These are phyloP conservation scores for Haplographium delicatum DNA, from an alignment of 495 filamentous ascomycete genomes.

Conservation along the genomic window DNA sequence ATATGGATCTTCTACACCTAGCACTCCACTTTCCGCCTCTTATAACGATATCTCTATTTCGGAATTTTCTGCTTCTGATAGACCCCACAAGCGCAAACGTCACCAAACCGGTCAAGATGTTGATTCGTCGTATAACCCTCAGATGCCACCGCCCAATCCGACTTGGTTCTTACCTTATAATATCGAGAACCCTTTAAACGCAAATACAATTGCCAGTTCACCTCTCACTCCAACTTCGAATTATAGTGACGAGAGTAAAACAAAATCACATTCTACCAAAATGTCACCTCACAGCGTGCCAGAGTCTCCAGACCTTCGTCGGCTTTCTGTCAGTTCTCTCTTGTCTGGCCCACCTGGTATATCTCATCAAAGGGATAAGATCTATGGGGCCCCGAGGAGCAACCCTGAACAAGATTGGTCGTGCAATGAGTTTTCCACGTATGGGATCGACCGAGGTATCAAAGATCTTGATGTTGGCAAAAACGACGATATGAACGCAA, in stretches of 20 bases:
- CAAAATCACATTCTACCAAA: slow-evolving; percentile 7
- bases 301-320: slow-evolving; percentile 29
- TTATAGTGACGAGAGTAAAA: slow-evolving; percentile 18
- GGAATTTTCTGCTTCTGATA: neutral
- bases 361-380: slow-evolving; percentile 2
- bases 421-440: slow-evolving; percentile 35
- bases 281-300: slow-evolving; percentile 13
- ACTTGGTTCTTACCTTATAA: neutral
- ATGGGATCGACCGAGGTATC: slow-evolving; percentile 64
- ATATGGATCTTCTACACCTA: slow-evolving; percentile 6
- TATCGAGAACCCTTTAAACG: slow-evolving; percentile 1
- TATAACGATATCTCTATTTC: neutral
- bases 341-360: slow-evolving; percentile 31
- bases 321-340: slow-evolving; percentile 38
- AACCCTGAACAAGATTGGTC: slow-evolving; percentile 23
- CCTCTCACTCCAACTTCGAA: slow-evolving; percentile 28
- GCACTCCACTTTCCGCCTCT: slow-evolving; percentile 3
- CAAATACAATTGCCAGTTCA: neutral
- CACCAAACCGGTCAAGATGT: slow-evolving; percentile 8
- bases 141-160: slow-evolving; percentile 20
- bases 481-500: slow-evolving; percentile 58
- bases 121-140: slow-evolving; percentile 3
- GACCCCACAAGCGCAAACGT: slow-evolving; percentile 15
- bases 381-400: neutral
- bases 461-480: slow-evolving; percentile 62